These are phyloP conservation scores for Hygrophorus pudorinus DNA, from an alignment of 768 basidiomycete genomes.

Conservation along the genomic window DNA sequence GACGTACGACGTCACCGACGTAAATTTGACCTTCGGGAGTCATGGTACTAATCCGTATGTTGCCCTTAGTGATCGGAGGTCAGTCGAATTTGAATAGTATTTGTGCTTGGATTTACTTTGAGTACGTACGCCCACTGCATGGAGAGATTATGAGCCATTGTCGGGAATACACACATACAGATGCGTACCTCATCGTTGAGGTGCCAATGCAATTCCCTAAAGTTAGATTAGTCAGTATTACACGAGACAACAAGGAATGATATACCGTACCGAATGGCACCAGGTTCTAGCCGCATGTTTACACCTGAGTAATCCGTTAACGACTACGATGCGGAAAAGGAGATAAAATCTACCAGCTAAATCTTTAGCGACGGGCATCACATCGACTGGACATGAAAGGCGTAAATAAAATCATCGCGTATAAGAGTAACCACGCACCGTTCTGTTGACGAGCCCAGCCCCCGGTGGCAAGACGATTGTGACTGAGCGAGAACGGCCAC, in stretches of 20 bases:
- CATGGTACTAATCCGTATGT: slow-evolving; percentile 37
- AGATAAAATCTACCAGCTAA: not conserved
- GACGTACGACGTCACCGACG: slow-evolving; percentile 31
- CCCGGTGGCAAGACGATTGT: too few species aligned
- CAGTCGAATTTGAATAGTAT: too few species aligned
- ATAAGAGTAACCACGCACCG: too few species aligned
- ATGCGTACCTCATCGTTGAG: slow-evolving; percentile 31
- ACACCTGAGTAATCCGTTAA: slow-evolving; percentile 21
- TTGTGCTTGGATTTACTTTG: slow-evolving; percentile 17
- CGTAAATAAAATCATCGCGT: too few species aligned
- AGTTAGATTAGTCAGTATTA: slow-evolving; percentile 3
- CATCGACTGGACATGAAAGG: slow-evolving; percentile 20
- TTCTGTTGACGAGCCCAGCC: too few species aligned
- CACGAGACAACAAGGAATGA: not conserved
- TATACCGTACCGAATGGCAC: slow-evolving; percentile 33
- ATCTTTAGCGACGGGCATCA: slow-evolving; percentile 40
- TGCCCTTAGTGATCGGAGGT: slow-evolving; percentile 20
- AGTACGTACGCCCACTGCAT: slow-evolving; percentile 44
- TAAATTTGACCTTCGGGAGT: slow-evolving; percentile 43
- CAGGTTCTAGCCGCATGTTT: slow-evolving; percentile 41
- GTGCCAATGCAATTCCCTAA: slow-evolving; percentile 47
- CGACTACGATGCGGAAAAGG: not conserved
- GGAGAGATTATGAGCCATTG: not conserved
- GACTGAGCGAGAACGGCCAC: too few species aligned
- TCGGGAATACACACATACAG: not conserved